Evolutionary conservation across 352 stramenopile genomes (phyloP).

Genomic region (Phytopythium helicoides): DNA sequence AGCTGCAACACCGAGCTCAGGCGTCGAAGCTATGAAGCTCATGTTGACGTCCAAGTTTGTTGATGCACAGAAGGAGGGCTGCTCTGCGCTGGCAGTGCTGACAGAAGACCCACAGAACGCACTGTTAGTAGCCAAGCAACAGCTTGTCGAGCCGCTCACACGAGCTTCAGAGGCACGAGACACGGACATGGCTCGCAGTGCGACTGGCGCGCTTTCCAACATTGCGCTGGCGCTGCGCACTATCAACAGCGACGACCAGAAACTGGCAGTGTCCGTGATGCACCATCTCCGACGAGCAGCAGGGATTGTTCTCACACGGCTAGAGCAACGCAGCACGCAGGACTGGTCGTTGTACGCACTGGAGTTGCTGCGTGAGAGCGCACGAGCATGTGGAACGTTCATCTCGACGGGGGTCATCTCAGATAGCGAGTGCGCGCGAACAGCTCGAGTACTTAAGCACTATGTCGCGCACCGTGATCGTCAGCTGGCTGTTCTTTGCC

Average conservation of each 20-base stretch:
- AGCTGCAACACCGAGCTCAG: conserved; percentile 52
- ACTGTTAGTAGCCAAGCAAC: conserved; percentile 49
- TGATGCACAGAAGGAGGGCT: conserved; percentile 76
- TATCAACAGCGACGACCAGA: background rate
- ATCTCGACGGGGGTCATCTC: conserved; percentile 11
- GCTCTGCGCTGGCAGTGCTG: conserved; percentile 62
- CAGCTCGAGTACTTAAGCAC: conserved; percentile 33
- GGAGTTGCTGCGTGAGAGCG: conserved; percentile 71
- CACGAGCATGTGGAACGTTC: conserved; percentile 54
- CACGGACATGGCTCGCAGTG: conserved; percentile 65
- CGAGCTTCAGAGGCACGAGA: conserved; percentile 42
- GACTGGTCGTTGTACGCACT: conserved; percentile 54
- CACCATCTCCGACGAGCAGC: conserved; percentile 42
- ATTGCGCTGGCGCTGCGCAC: conserved; percentile 49
- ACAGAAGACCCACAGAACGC: conserved; percentile 64
- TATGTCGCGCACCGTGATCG: conserved; percentile 60
- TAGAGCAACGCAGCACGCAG: conserved; percentile 43
- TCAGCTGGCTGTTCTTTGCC: conserved; percentile 58
- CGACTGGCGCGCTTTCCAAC: conserved; percentile 64
- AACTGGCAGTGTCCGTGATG: background rate
- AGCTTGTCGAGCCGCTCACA: conserved; percentile 56
- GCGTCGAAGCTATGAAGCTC: conserved; percentile 82
- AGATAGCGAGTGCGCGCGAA: conserved; percentile 19
- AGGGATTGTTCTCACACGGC: conserved; percentile 34
- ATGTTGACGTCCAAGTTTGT: conserved; percentile 76